A percentile compares a stretch with the other conserved stretches of the same genome.
phyloP scores from a whole-genome alignment of 2,329 filamentous ascomycete genomes.

The Dothistroma pini region DNA sequence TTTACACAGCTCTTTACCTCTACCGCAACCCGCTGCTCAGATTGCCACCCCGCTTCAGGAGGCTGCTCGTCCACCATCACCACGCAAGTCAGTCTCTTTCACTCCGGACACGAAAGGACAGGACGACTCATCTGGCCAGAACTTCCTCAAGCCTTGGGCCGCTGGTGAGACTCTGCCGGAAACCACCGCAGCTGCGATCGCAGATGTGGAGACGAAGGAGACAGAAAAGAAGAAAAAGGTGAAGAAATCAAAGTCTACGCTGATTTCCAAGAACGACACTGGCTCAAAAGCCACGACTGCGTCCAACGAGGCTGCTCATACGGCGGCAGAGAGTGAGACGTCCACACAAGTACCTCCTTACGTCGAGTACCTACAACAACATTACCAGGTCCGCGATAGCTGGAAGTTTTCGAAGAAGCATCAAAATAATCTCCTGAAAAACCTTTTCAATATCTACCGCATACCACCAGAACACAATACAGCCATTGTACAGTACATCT shows the following conservation, averaged over 20 bases:
- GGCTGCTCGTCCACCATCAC: constrained; percentile 6
- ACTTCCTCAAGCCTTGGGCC: constrained; percentile 51
- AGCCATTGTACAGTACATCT: constrained; percentile 71
- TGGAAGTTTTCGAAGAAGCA: constrained; percentile 99
- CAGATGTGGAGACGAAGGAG: constrained; percentile 8
- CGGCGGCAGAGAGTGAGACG: neutral
- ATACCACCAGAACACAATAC: constrained; percentile 68
- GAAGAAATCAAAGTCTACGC: constrained; percentile 31
- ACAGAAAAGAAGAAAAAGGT: constrained; percentile 34
- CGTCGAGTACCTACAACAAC: constrained; percentile 72
- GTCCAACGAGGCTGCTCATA: neutral
- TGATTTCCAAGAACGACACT: constrained; percentile 7
- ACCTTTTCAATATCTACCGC: constrained; percentile 68
- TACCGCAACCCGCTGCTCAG: neutral
- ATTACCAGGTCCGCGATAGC: constrained; percentile 62
- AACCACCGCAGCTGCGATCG: constrained; percentile 9
- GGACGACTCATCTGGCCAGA: constrained; percentile 54
- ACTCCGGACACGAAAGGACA: constrained; percentile 58
- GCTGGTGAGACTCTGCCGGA: constrained; percentile 14
- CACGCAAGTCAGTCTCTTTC: constrained; percentile 60
- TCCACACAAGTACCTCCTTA: constrained; percentile 50
- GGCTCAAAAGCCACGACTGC: neutral
- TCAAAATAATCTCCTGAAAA: constrained; percentile 79
- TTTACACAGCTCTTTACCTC: constrained; percentile 4
- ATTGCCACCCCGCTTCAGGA: neutral